Conservation (phyloP, 352 stramenopile genomes). For the Aphanomyces cochlioides region DNA sequence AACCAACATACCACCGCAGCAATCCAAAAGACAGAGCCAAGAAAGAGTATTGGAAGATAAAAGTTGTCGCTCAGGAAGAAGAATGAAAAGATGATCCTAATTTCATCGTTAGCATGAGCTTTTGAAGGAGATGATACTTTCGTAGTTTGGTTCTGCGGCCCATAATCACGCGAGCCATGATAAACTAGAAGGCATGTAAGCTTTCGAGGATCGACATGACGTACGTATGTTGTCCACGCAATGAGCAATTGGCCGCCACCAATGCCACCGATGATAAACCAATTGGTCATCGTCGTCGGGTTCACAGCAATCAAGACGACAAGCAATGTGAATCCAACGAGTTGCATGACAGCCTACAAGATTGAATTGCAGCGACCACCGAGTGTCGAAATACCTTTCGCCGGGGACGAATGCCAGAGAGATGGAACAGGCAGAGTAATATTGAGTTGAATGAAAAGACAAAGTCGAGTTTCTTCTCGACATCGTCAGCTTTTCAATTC, state of each 20-base stretch:
- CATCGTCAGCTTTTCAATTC: background rate
- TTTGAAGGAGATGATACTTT: background rate
- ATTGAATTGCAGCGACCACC: background rate
- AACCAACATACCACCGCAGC: constrained; percentile 22
- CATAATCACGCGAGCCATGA: constrained; percentile 14
- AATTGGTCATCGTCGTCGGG: constrained; percentile 14
- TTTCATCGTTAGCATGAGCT: background rate
- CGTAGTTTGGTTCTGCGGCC: constrained; percentile 12
- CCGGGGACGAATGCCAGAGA: constrained; percentile 12
- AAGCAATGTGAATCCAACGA: constrained; percentile 5
- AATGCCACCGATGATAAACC: constrained; percentile 11
- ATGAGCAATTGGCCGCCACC: constrained; percentile 18
- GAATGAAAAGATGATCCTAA: constrained; percentile 17
- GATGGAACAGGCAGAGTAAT: constrained; percentile 20
- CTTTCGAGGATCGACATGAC: background rate
- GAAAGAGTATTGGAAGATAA: background rate
- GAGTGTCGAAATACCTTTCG: constrained; percentile 8
- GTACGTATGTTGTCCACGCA: constrained; percentile 22
- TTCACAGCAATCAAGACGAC: constrained; percentile 16
- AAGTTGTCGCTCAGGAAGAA: constrained; percentile 25
- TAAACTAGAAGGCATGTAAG: constrained; percentile 17
- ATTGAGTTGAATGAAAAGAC: constrained; percentile 28
- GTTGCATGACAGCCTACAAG: constrained; percentile 14
- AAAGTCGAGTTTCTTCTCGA: constrained; percentile 21
- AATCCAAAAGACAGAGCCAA: constrained; percentile 8